A percentile compares a stretch with the other conserved stretches of the same genome.
phyloP scores from a whole-genome alignment of 179 eudicot genomes.

The Spergularia azorica region DNA sequence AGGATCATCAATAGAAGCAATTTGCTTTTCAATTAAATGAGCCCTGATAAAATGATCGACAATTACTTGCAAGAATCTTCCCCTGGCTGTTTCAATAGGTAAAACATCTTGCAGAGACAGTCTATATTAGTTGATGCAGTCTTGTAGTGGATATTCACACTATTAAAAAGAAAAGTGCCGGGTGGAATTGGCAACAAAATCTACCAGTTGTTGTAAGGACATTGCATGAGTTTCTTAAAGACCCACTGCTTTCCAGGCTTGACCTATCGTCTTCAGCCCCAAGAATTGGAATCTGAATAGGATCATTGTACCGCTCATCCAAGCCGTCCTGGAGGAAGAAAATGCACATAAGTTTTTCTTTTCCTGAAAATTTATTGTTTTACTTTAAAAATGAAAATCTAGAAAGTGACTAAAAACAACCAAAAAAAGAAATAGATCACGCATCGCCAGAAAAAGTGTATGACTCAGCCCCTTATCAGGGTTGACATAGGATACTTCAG shows the following conservation, averaged over 20 bases:
- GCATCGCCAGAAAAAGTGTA: background rate
- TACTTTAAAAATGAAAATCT: background rate
- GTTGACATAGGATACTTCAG: background rate
- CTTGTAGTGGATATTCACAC: background rate
- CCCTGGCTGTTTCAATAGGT: slow-evolving; percentile 84
- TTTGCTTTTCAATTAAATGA: slow-evolving; percentile 59
- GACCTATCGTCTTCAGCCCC: slow-evolving; percentile 77
- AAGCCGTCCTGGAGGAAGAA: slow-evolving; percentile 61
- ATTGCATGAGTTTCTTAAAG: slow-evolving; percentile 53
- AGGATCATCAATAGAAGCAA: slow-evolving; percentile 45
- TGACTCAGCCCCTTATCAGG: background rate
- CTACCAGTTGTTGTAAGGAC: slow-evolving; percentile 61
- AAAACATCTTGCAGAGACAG: slow-evolving; percentile 58
- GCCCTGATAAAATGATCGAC: slow-evolving; percentile 70
- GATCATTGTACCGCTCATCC: slow-evolving; percentile 64
- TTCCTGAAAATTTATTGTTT: background rate
- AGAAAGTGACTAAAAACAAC: background rate
- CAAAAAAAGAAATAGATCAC: background rate
- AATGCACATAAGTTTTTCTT: slow-evolving; percentile 9
- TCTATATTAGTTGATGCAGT: background rate
- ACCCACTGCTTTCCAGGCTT: slow-evolving; percentile 67
- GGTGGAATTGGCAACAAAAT: slow-evolving; percentile 16
- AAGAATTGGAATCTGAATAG: slow-evolving; percentile 54
- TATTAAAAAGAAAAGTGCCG: background rate
- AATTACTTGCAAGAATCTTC: slow-evolving; percentile 76